phyloP scores from a whole-genome alignment of 192 early-diverging fungal genomes.

The Podila clonocystis region DNA sequence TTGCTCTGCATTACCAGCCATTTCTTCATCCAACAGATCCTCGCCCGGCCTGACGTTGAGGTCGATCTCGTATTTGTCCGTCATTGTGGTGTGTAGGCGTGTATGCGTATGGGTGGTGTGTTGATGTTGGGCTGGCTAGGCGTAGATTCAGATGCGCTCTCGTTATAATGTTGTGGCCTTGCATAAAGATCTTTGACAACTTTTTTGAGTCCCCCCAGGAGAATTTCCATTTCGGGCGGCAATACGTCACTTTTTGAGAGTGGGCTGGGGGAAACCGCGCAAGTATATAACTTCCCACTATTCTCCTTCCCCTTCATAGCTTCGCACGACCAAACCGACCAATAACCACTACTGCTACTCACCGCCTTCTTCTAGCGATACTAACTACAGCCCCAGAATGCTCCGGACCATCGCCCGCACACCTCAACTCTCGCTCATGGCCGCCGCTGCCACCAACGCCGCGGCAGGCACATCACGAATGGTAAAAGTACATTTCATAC shows the following conservation, averaged over 20 bases:
- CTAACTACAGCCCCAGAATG: slow-evolving; percentile 5
- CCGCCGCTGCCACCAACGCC: neutral
- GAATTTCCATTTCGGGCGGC: neutral
- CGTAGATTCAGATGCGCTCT: neutral
- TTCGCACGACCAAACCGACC: neutral
- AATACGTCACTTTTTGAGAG: neutral
- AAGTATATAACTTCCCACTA: too few species aligned
- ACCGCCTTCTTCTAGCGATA: too few species aligned
- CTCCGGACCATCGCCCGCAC: slow-evolving; percentile 15
- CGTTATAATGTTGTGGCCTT: neutral
- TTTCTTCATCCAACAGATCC: slow-evolving; percentile 48
- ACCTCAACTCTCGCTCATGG: slow-evolving; percentile 9
- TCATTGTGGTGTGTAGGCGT: slow-evolving; percentile 16
- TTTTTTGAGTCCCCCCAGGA: neutral
- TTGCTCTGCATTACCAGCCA: slow-evolving; percentile 17
- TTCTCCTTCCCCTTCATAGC: neutral
- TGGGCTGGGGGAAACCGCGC: too few species aligned
- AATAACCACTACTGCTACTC: too few species aligned
- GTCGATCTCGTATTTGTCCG: slow-evolving; percentile 47
- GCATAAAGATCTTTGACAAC: neutral
- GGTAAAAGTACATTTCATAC: neutral
- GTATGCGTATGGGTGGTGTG: neutral
- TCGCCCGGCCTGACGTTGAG: slow-evolving; percentile 45
- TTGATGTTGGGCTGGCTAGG: neutral
- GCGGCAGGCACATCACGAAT: slow-evolving; percentile 1